phyloP scores from a whole-genome alignment of 2,329 filamentous ascomycete genomes.

The Ophiobolus disseminans region DNA sequence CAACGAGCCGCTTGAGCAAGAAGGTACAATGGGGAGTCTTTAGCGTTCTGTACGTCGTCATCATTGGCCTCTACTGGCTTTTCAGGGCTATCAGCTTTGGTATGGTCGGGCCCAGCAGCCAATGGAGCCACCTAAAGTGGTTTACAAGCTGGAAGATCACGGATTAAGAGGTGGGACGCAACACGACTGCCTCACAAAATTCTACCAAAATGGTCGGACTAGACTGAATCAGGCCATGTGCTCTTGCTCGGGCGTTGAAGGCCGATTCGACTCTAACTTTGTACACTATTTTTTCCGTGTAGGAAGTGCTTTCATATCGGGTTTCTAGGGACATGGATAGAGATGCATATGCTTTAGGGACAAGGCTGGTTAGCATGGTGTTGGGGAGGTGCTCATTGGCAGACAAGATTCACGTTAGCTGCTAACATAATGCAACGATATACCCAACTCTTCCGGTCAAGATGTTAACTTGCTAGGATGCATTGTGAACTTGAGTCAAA shows the following conservation, averaged over 20 bases:
- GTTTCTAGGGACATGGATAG: conserved; percentile 16
- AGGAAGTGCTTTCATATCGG: conserved; percentile 3
- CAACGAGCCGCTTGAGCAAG: conserved; percentile 71
- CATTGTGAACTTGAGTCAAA: too few species aligned
- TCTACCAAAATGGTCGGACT: too few species aligned
- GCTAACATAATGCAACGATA: conserved; percentile 4
- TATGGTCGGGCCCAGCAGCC: conserved; percentile 82
- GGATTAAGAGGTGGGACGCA: conserved; percentile 56
- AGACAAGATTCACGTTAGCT: background rate
- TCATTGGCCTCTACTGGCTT: conserved; percentile 83
- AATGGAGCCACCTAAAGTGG: conserved; percentile 96
- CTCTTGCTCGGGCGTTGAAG: background rate
- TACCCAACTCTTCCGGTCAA: conserved; percentile 5
- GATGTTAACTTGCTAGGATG: too few species aligned
- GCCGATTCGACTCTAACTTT: background rate
- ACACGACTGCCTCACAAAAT: too few species aligned
- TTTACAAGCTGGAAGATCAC: conserved; percentile 85
- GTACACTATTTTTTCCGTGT: conserved; percentile 14
- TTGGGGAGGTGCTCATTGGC: conserved; percentile 3
- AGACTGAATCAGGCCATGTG: background rate
- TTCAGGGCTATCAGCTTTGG: conserved; percentile 97
- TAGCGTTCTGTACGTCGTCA: conserved; percentile 71
- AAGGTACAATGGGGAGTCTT: conserved; percentile 74
- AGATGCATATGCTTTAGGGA: conserved; percentile 12
- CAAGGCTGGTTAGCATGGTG: conserved; percentile 8